Conservation (phyloP, 2,329 filamentous ascomycete species). For the Neoscytalidium dimidiatum region DNA sequence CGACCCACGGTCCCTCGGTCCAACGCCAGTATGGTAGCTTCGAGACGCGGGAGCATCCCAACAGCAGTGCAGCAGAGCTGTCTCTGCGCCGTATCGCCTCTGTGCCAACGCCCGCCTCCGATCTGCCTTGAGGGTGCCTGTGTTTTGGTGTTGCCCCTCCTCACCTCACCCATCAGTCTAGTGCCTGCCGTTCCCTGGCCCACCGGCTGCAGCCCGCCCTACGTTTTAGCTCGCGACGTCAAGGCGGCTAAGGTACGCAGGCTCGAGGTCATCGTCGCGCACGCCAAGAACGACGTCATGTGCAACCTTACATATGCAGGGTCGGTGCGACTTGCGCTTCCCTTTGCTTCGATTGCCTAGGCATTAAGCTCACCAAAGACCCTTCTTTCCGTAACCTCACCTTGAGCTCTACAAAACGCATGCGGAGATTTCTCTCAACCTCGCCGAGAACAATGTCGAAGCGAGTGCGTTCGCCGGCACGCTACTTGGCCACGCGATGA, state of each 20-base stretch:
- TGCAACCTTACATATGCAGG: background rate
- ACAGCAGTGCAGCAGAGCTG: background rate
- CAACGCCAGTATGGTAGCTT: no score
- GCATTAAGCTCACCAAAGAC: background rate
- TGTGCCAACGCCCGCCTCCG: background rate
- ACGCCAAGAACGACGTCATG: slow-evolving; percentile 12
- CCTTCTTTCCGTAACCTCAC: background rate
- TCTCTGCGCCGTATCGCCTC: background rate
- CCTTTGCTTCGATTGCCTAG: background rate
- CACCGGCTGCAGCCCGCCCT: background rate
- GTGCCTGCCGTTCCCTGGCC: background rate
- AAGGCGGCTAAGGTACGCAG: background rate
- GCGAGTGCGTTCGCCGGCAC: background rate
- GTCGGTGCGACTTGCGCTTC: background rate
- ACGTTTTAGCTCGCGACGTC: background rate
- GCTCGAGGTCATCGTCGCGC: background rate
- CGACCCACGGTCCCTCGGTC: background rate
- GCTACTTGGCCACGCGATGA: background rate
- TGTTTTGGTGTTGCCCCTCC: background rate
- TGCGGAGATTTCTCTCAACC: slow-evolving; percentile 9
- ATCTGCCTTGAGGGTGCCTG: background rate
- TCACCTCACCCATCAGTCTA: no score
- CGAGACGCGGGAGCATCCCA: background rate
- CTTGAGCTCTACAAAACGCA: background rate
- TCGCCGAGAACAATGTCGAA: slow-evolving; percentile 16